These are phyloP conservation scores for Fusarium irregulare DNA, from an alignment of 2,329 filamentous ascomycete species.

Conservation along the genomic window DNA sequence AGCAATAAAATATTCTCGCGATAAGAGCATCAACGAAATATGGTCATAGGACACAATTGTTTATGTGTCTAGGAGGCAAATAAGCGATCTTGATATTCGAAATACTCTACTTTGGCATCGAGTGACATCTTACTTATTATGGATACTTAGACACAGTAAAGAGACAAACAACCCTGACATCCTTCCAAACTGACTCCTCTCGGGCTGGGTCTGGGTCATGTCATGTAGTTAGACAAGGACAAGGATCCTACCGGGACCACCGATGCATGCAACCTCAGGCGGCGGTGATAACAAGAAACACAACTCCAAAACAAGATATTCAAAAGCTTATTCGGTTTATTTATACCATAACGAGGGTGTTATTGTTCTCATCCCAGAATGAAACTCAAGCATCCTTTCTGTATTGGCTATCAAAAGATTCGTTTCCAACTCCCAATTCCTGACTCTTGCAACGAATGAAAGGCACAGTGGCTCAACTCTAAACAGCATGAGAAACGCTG, in stretches of 20 bases:
- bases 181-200: neutral
- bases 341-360: neutral
- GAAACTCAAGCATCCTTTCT: neutral
- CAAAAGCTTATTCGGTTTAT: neutral
- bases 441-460: constrained; percentile 23
- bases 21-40: neutral
- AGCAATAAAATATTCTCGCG: neutral
- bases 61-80: neutral
- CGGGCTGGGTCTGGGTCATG: neutral
- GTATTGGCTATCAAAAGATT: constrained; percentile 2
- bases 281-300: neutral
- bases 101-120: neutral
- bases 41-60: neutral
- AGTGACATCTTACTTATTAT: neutral
- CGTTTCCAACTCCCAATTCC: constrained; percentile 15
- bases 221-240: neutral
- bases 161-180: neutral
- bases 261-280: neutral
- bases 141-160: neutral
- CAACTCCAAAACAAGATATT: neutral
- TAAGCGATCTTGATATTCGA: neutral
- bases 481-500: constrained; percentile 34
- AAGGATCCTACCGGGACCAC: neutral
- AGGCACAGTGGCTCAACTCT: constrained; percentile 33
- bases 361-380: constrained; percentile 4